A percentile compares a stretch with the other conserved stretches of the same genome.
Conservation (phyloP, 306 rosid genomes). For the Cucurbita ficifolia region DNA sequence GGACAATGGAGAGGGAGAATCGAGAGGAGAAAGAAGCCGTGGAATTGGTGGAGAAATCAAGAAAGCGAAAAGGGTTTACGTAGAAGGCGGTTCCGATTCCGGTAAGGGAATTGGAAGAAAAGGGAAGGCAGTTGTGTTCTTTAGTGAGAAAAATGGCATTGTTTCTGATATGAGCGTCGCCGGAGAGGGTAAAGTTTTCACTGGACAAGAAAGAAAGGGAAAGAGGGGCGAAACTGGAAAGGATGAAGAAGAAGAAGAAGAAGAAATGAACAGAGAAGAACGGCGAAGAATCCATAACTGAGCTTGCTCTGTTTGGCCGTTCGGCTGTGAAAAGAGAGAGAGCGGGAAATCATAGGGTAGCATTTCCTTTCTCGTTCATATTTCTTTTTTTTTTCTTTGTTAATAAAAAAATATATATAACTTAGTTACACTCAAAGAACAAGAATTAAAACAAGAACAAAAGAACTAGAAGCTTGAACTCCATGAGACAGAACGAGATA, state of each 20-base stretch:
- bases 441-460: no score
- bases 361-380: no score
- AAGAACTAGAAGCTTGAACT: no score
- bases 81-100: slow-evolving; percentile 58
- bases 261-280: slow-evolving; percentile 3
- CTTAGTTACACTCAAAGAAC: no score
- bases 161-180: slow-evolving; percentile 46
- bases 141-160: slow-evolving; percentile 48
- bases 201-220: slow-evolving; percentile 21
- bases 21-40: slow-evolving; percentile 52
- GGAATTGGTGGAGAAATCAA: slow-evolving; percentile 40
- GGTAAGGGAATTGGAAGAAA: slow-evolving; percentile 14
- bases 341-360: no score
- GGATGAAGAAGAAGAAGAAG: slow-evolving; percentile 15
- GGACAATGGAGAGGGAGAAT: slow-evolving; percentile 45
- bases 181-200: slow-evolving; percentile 48
- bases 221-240: slow-evolving; percentile 7
- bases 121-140: slow-evolving; percentile 24
- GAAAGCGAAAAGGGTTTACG: slow-evolving; percentile 48
- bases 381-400: no score
- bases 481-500: not conserved
- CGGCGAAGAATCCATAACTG: not conserved
- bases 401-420: no score
- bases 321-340: no score
- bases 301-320: no score